These are phyloP conservation scores for Paraconiothyrium brasiliense DNA, from an alignment of 2,329 filamentous ascomycete genomes.

Conservation along the genomic window DNA sequence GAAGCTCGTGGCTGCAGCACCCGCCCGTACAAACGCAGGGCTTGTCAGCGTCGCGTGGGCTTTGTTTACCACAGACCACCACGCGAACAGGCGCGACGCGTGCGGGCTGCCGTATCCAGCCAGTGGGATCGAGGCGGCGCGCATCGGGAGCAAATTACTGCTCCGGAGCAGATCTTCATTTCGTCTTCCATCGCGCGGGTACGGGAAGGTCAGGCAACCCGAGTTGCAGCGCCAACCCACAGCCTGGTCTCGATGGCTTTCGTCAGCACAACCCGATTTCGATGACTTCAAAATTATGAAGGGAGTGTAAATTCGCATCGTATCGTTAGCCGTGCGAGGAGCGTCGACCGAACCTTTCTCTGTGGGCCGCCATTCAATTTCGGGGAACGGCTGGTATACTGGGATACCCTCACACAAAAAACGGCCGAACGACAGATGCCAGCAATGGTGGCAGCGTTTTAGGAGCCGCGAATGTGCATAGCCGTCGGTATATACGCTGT, in stretches of 20 bases:
- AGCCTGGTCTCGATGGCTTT: conserved; percentile 8
- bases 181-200: conserved; percentile 14
- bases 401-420: conserved; percentile 3
- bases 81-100: conserved; percentile 17
- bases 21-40: conserved; percentile 1
- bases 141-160: conserved; percentile 8
- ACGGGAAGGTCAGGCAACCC: conserved; percentile 12
- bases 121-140: conserved; percentile 11
- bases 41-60: conserved; percentile 14
- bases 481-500: conserved; percentile 6
- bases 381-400: conserved; percentile 6
- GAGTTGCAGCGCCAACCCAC: background rate
- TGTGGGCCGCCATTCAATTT: conserved; percentile 11
- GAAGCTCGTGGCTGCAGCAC: conserved; percentile 4
- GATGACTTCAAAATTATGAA: background rate
- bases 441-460: background rate
- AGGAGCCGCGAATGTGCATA: conserved; percentile 10
- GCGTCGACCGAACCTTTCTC: background rate
- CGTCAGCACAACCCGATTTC: conserved; percentile 13
- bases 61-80: conserved; percentile 23
- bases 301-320: conserved; percentile 6
- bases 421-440: conserved; percentile 6
- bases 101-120: conserved; percentile 11
- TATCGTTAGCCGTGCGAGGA: background rate
- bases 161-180: conserved; percentile 20